Evolutionary conservation across 2,329 filamentous ascomycete genomes (phyloP).

Genomic region (Paraphoma chrysanthemicola): DNA sequence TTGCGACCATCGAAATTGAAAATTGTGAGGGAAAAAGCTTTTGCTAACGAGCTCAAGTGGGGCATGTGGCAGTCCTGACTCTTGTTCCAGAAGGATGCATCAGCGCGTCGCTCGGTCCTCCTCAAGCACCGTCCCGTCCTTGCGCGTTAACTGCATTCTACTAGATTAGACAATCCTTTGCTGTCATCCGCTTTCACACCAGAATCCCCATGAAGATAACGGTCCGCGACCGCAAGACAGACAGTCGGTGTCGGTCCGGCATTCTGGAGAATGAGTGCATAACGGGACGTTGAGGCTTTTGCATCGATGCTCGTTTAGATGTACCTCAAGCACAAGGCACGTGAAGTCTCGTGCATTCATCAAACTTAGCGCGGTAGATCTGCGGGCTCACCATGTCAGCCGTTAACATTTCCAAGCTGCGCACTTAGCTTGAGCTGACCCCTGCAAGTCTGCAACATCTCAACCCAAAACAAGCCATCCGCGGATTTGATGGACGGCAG

Average conservation of each 20-base stretch:
- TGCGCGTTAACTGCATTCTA: neutral
- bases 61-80: neutral
- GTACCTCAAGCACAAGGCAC: neutral
- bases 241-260: neutral
- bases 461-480: neutral
- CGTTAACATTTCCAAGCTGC: neutral
- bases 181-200: neutral
- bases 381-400: neutral
- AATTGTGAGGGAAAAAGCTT: neutral
- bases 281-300: neutral
- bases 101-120: neutral
- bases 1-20: neutral
- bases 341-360: neutral
- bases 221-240: neutral
- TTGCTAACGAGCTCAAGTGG: neutral
- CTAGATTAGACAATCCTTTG: neutral
- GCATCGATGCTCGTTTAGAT: neutral
- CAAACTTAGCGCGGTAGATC: neutral
- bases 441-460: neutral
- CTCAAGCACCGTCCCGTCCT: neutral
- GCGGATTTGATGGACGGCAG: neutral
- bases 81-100: neutral
- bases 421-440: neutral
- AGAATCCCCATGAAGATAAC: neutral
- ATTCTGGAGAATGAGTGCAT: neutral